Evolutionary conservation across 768 basidiomycete genomes (phyloP).

Genomic region (Phanerochaete carnosa): DNA sequence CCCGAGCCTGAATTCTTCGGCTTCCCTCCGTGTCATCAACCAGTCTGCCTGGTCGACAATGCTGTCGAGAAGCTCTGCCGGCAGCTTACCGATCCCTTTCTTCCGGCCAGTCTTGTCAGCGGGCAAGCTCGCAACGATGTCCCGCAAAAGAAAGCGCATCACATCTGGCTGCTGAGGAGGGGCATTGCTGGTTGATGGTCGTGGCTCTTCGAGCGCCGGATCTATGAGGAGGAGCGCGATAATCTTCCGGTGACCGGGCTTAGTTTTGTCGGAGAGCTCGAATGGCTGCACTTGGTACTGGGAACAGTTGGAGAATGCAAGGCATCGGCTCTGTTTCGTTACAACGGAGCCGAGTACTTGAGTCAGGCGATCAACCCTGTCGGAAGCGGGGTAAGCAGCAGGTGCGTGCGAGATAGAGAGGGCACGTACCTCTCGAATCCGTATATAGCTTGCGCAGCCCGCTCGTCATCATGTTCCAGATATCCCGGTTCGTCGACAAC

Average conservation of each 20-base stretch:
- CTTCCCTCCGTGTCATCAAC: conserved; percentile 10
- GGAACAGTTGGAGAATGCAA: conserved; percentile 36
- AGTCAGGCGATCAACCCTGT: conserved; percentile 8
- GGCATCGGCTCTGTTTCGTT: conserved; percentile 24
- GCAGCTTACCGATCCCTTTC: conserved; percentile 10
- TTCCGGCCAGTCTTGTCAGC: neutral
- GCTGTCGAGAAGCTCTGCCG: conserved; percentile 16
- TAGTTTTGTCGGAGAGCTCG: conserved; percentile 27
- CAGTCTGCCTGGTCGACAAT: conserved; percentile 8
- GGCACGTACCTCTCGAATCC: conserved; percentile 11
- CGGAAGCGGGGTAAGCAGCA: neutral
- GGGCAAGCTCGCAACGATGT: neutral
- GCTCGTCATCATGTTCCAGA: conserved; percentile 16
- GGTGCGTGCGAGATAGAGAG: neutral
- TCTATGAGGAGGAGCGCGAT: conserved; percentile 37
- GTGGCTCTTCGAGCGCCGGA: conserved; percentile 22
- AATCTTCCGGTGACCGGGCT: conserved; percentile 37
- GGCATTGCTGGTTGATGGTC: conserved; percentile 28
- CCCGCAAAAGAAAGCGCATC: conserved; percentile 18
- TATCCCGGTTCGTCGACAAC: conserved; percentile 16
- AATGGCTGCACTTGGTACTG: conserved; percentile 37
- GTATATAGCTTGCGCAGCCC: conserved; percentile 11
- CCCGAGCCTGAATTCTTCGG: conserved; percentile 12
- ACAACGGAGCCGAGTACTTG: conserved; percentile 27
- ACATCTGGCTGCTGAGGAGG: conserved; percentile 32